Base-by-base conservation (phyloP, 352 stramenopile species). In the Phytophthora nicotianae region DNA sequence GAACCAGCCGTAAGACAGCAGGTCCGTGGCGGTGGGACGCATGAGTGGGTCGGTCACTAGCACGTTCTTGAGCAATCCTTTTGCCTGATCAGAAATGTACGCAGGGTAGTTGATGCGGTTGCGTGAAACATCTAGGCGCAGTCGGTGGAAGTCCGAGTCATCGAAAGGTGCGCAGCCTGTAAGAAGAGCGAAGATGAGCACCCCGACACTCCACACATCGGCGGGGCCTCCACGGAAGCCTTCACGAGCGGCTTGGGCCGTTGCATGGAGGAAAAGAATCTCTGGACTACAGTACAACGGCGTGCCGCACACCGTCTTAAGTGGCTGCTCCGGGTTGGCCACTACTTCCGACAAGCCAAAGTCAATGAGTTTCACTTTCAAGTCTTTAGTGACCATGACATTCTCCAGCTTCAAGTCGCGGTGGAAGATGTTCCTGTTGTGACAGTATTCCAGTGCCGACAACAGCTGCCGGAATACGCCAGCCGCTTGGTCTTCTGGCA, bases 401-500 rank as follows among this genome's bases (percentile, higher is more conserved):
- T 98, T 98, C 67, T 98, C 95, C 29, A 98, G 78, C 71, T 98
- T 98, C 38, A 98, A 76, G 67, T 98, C 95, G 45, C 95, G 90
- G 75, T 98, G 95, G 67, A 91, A 97, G 50, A 98, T 89, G 63
- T 94, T 82, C 49, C 79, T 66, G 2, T 76, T 82, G 68, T 98
- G 93, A 62, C 96, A 96, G 66, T 98, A 97, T 40, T 90, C 77
- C n/a, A 98, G 74, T 27, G 91, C 88, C n/a, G 84, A 92, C 41
- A 98, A 78, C 73, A 98, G 88, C 79, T 98, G 90, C 11, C 55
- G 45, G 47, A 90, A 88, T 10, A 92, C 78, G 17, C 72, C 56
- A 40, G 77, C 70, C 4, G 75, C 85, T 17, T 79, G 55, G n/a
- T 70, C 26, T 35, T 94, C 83, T 8, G 73, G 45, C 83, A 93